A percentile compares a stretch with the other conserved stretches of the same genome.
Evolutionary conservation across 768 basidiomycete species (phyloP).

Genomic region (Chlorophyllum brunneum): DNA sequence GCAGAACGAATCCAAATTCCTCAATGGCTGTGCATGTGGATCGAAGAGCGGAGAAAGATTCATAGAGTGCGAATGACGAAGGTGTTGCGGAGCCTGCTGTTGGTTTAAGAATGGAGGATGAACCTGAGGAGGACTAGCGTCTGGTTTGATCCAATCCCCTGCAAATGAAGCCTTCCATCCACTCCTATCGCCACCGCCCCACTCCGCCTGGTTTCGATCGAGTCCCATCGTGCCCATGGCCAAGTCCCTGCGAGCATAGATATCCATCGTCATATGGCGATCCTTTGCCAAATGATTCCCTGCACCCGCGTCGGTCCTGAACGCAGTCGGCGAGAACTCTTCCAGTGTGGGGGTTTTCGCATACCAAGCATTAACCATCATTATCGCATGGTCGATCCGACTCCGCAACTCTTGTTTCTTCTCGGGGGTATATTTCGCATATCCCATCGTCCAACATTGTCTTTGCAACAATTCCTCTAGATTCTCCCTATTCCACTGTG

Average conservation of each 20-base stretch:
- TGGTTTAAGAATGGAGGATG: neutral
- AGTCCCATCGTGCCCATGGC: neutral
- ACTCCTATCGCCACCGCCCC: constrained; percentile 3
- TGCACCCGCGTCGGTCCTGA: neutral
- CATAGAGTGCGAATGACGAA: too few species aligned
- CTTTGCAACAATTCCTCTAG: constrained; percentile 56
- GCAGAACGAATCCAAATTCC: too few species aligned
- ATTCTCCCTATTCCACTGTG: constrained; percentile 49
- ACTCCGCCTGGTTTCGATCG: neutral
- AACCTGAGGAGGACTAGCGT: neutral
- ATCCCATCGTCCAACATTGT: constrained; percentile 65
- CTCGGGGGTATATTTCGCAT: constrained; percentile 40
- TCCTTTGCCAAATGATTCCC: neutral
- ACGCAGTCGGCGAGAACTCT: constrained; percentile 2
- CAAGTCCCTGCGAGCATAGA: neutral
- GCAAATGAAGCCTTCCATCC: constrained; percentile 1
- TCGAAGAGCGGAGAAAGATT: neutral
- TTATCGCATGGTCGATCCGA: constrained; percentile 54
- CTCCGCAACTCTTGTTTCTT: constrained; percentile 42
- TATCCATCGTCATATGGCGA: neutral
- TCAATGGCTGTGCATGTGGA: neutral
- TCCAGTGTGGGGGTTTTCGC: constrained; percentile 1
- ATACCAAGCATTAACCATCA: constrained; percentile 27
- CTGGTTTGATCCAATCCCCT: neutral
- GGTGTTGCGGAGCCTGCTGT: too few species aligned